Percentiles rank a stretch among this genome's conserved stretches.
phyloP scores from a whole-genome alignment of 2,329 filamentous ascomycete genomes.

The Aureobasidium namibiae region DNA sequence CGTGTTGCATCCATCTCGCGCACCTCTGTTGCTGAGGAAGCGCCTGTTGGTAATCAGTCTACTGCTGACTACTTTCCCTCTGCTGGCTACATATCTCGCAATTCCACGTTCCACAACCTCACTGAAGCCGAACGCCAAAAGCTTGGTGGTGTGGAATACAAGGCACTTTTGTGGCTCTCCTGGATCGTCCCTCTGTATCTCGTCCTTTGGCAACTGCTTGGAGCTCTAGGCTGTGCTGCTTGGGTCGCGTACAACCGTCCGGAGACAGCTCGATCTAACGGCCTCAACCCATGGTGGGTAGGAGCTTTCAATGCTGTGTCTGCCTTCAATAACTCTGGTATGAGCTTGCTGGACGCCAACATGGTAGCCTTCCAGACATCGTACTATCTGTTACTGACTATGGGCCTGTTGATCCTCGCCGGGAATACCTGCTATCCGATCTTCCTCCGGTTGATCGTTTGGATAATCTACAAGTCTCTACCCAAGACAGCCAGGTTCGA shows the following conservation, averaged over 20 bases:
- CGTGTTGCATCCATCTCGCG: slow-evolving; percentile 4
- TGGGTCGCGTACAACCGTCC: slow-evolving; percentile 50
- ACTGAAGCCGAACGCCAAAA: slow-evolving; percentile 46
- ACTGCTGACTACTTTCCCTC: slow-evolving; percentile 14
- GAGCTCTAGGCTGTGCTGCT: slow-evolving; percentile 51
- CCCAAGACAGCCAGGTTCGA: slow-evolving; percentile 32
- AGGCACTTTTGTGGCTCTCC: slow-evolving; percentile 51
- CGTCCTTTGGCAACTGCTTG: slow-evolving; percentile 50
- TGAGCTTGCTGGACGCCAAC: slow-evolving; percentile 59
- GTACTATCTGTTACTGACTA: slow-evolving; percentile 39
- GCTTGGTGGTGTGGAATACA: slow-evolving; percentile 57
- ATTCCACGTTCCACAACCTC: slow-evolving; percentile 49
- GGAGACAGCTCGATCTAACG: slow-evolving; percentile 44
- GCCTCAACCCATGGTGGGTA: slow-evolving; percentile 59
- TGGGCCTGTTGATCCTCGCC: slow-evolving; percentile 42
- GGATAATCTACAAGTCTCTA: slow-evolving; percentile 43
- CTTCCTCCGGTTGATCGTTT: slow-evolving; percentile 51
- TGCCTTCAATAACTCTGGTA: slow-evolving; percentile 65
- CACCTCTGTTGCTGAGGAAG: not conserved
- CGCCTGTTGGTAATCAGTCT: not conserved
- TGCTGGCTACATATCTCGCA: slow-evolving; percentile 34
- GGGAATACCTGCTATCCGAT: slow-evolving; percentile 52
- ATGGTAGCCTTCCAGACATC: slow-evolving; percentile 51
- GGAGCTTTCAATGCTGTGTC: slow-evolving; percentile 60
- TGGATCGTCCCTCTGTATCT: slow-evolving; percentile 55